Conservation (phyloP, 1,284 basidiomycete genomes). For the Austroboletus rostrupii region DNA sequence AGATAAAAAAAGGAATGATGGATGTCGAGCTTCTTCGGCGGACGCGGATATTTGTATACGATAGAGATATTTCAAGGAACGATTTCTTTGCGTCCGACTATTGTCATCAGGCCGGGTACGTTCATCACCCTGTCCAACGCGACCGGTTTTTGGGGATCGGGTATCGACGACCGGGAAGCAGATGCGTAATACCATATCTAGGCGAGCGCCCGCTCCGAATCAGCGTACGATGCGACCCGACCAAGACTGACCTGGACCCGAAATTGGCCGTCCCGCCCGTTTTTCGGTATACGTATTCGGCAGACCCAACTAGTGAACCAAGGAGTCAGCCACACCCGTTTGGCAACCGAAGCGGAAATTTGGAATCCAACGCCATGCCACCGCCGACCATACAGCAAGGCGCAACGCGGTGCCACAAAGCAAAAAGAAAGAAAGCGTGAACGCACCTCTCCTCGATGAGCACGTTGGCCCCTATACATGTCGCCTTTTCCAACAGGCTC, state of each 20-base stretch:
- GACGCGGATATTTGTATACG: background rate
- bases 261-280: conserved; percentile 47
- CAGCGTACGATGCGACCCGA: background rate
- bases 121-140: conserved; percentile 47
- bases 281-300: conserved; percentile 53
- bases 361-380: background rate
- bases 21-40: background rate
- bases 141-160: conserved; percentile 51
- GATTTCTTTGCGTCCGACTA: conserved; percentile 42
- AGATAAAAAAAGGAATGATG: background rate
- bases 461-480: conserved; percentile 51
- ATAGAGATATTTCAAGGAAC: background rate
- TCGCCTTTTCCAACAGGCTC: conserved; percentile 51
- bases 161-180: conserved; percentile 41
- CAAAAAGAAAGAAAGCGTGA: background rate
- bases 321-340: conserved; percentile 3
- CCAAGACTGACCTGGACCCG: conserved; percentile 43
- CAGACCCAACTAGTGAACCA: conserved; percentile 52
- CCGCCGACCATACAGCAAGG: background rate
- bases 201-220: background rate
- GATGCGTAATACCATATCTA: conserved; percentile 61
- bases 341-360: background rate
- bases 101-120: conserved; percentile 64
- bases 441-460: conserved; percentile 69
- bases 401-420: background rate